A percentile compares a stretch with the other conserved stretches of the same genome.
These are phyloP conservation scores for Microsporum ferrugineum DNA, from an alignment of 2,329 filamentous ascomycete species.

Conservation along the genomic window DNA sequence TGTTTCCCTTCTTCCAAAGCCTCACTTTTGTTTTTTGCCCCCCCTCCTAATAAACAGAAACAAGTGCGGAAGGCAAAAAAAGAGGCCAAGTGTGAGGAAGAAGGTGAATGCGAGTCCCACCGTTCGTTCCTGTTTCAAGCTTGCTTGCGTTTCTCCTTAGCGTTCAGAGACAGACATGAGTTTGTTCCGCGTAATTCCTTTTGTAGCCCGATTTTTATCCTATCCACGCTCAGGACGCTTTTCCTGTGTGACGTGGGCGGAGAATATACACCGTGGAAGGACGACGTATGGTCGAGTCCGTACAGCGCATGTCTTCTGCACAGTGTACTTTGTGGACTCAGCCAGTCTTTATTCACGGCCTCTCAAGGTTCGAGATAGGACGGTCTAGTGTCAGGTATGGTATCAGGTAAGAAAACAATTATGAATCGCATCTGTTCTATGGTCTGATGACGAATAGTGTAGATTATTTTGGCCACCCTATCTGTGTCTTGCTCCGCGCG, in stretches of 20 bases:
- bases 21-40: neutral
- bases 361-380: neutral
- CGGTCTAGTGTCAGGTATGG: neutral
- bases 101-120: neutral
- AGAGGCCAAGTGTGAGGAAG: neutral
- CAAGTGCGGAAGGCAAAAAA: neutral
- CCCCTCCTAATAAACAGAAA: neutral
- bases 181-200: constrained; percentile 2
- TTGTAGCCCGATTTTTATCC: neutral
- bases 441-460: neutral
- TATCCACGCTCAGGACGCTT: constrained; percentile 1
- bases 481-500: neutral
- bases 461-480: neutral
- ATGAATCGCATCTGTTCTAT: neutral
- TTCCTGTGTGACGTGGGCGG: constrained; percentile 1
- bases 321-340: neutral
- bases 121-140: constrained; percentile 1
- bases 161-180: neutral
- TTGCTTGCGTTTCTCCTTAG: neutral
- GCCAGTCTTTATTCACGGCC: neutral
- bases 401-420: neutral
- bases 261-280: neutral
- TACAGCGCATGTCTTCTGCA: neutral
- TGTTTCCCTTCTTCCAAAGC: neutral
- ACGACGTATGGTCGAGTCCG: neutral